Base-by-base conservation (phyloP, 495 filamentous ascomycete species). In the Xylona heveae region DNA sequence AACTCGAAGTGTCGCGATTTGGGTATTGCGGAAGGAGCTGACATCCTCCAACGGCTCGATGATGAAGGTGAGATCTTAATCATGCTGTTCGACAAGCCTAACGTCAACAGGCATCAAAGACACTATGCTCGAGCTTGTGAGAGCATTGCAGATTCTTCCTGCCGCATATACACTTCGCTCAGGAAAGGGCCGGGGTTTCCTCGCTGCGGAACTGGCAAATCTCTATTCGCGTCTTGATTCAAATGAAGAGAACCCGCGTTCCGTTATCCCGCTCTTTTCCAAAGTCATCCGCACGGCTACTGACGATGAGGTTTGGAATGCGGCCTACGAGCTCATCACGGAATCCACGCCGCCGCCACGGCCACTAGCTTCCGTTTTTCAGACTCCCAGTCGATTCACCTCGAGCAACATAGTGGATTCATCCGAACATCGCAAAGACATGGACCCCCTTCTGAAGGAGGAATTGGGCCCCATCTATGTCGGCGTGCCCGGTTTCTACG, bases 211-310 rank as follows among this genome's bases (percentile, higher is more conserved):
- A 18, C 38, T 42, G 35, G 38, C 8, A 30, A 31, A 23, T 17
- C 26, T 42, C 31, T 42, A 42, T 37, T 28, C 23, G 31, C 41
- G 31, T 26, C 25, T 41, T 9, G 24, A 41, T 36, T 25, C 39
- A 22, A 35, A 35, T 32, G 21, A 41, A 16, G 5, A 33, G 24
- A 38, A 44, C 29, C 26, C 28, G 20, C 30, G 20, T 20, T 43
- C 31, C 35, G 19, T 36, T 37, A 38, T 41, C 31, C 38, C 42
- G 34, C 35, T 45, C 9, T 37, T 44, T 15, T 34, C 35, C 22
- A 37, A 28, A 28, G 34, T 45, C 40, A 39, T 47, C 28, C 38
- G 25, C 25, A 45, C 34, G 24, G 36, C 28, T 29, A 35, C 42
- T 45, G 38, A 40, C 34, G 31, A 24, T 26, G 35, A 43, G 24